Evolutionary conservation across 805 yeast genomes (phyloP), one percentile per base, ranked within the genome.

Genomic region (Teunomyces lycoperdinae): DNA sequence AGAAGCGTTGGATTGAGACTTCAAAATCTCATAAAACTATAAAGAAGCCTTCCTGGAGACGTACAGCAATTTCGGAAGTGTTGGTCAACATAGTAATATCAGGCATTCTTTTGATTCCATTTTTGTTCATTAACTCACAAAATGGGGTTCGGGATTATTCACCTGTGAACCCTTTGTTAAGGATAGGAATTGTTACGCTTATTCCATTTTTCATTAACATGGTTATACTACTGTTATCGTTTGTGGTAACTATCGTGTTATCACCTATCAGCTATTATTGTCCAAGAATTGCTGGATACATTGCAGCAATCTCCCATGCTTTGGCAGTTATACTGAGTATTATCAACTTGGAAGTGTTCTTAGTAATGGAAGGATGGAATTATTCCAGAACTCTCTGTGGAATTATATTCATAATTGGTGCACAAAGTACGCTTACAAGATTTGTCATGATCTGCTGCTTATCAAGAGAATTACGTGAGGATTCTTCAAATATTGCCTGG

Each of bases 51-150:
- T n/a, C 31, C 20, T 13, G 38, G n/a, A 10, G 29, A 7, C 42
- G 35, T n/a, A 44, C 29, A n/a, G 31, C 42, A 14, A n/a, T 16
- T 11, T 24, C 48, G 4, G 48, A 48, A 27, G 50, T 48, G 6
- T 5, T 44, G 11, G 9, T 48, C 3, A 47, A 47, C 11, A 9
- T 42, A 8, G 9, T 20, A 14, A 30, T 24, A 10, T 32, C 47
- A 13, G 11, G 35, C 7, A 13, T 42, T n/a, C 26, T 13, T 9
- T 36, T 85, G 48, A 68, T 83, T 45, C 91, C 96, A 0, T 92
- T 81, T 65, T 73, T 84, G 45, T 92, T 87, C 59, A 84, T 87
- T 58, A 91, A 90, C 66, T 76, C 96, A 1, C 97, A 89, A 70
- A 88, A 84, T 30, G 97, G 97, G 28, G 96, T 89, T 0, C 29